These are phyloP conservation scores for Oryza glaberrima DNA, from an alignment of 176 grass and related monocot species.

Conservation along the genomic window DNA sequence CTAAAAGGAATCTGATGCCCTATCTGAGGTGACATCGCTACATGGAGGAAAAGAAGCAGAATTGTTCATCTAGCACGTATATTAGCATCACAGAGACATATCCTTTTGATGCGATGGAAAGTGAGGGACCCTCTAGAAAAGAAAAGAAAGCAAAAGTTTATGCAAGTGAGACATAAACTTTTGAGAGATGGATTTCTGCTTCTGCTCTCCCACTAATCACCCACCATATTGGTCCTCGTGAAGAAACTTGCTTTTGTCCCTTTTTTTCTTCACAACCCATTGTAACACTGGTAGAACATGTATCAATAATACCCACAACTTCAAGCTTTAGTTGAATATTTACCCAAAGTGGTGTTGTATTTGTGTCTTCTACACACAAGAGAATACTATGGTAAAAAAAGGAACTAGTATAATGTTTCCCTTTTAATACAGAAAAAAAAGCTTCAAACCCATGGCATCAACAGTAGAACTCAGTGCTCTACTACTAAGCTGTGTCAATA, in stretches of 20 bases:
- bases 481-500: background rate
- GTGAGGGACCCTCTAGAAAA: conserved; percentile 11
- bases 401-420: too few species aligned
- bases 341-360: conserved; percentile 13
- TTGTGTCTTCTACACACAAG: background rate
- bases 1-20: conserved; percentile 29
- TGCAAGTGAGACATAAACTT: conserved; percentile 43
- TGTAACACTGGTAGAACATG: background rate
- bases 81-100: conserved; percentile 26
- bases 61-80: conserved; percentile 34
- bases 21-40: conserved; percentile 30
- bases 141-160: conserved; percentile 16
- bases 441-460: background rate
- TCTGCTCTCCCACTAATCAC: conserved; percentile 39
- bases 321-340: background rate
- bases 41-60: conserved; percentile 20
- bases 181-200: conserved; percentile 16
- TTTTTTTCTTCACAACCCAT: conserved; percentile 3
- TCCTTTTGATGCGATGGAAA: conserved; percentile 29
- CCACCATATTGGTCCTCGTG: conserved; percentile 33
- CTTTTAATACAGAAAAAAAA: background rate
- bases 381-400: background rate
- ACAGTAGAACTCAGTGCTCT: background rate
- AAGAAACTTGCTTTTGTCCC: conserved; percentile 11
- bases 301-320: background rate